Percentiles rank a stretch among this genome's conserved stretches.
Conservation (phyloP, 2,329 filamentous ascomycete species). For the Beauveria sp. region DNA sequence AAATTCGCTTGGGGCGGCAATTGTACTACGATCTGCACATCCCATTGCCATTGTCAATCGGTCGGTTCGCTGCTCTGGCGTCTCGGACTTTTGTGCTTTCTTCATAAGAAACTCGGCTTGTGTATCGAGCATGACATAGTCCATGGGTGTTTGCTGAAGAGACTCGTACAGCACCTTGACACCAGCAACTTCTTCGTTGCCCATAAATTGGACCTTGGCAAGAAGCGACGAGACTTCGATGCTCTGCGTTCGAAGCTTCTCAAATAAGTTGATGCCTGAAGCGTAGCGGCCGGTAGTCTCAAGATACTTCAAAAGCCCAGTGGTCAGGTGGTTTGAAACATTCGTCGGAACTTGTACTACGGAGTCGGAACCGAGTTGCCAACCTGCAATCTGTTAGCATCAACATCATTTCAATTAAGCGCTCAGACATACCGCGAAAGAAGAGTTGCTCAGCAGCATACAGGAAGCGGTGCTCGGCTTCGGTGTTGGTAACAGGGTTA, state of each 20-base stretch:
- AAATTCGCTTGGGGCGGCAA: slow-evolving; percentile 94
- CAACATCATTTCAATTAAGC: not conserved
- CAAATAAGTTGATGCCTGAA: slow-evolving; percentile 94
- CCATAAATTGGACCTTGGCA: slow-evolving; percentile 85
- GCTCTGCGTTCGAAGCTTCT: slow-evolving; percentile 86
- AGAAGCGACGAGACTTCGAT: slow-evolving; percentile 90
- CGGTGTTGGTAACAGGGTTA: slow-evolving; percentile 97
- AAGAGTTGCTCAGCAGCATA: slow-evolving; percentile 92
- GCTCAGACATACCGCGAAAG: slow-evolving; percentile 63
- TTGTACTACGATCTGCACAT: slow-evolving; percentile 88
- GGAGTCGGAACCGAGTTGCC: slow-evolving; percentile 92
- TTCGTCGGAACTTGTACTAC: slow-evolving; percentile 96
- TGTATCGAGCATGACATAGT: slow-evolving; percentile 91
- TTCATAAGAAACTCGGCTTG: slow-evolving; percentile 86
- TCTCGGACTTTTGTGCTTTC: slow-evolving; percentile 58
- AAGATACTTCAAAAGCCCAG: slow-evolving; percentile 91
- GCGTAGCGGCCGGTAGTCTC: slow-evolving; percentile 89
- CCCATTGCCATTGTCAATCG: slow-evolving; percentile 81
- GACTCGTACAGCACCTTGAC: slow-evolving; percentile 82
- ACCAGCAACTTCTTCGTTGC: slow-evolving; percentile 94
- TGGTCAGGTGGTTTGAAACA: slow-evolving; percentile 90
- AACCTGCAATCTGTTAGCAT: slow-evolving; percentile 47
- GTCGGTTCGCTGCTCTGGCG: slow-evolving; percentile 49
- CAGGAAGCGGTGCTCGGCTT: slow-evolving; percentile 92
- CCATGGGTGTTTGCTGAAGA: slow-evolving; percentile 88